These are phyloP conservation scores for Boletus pseudo-olivaceus DNA, from an alignment of 768 basidiomycete species.

Conservation along the genomic window DNA sequence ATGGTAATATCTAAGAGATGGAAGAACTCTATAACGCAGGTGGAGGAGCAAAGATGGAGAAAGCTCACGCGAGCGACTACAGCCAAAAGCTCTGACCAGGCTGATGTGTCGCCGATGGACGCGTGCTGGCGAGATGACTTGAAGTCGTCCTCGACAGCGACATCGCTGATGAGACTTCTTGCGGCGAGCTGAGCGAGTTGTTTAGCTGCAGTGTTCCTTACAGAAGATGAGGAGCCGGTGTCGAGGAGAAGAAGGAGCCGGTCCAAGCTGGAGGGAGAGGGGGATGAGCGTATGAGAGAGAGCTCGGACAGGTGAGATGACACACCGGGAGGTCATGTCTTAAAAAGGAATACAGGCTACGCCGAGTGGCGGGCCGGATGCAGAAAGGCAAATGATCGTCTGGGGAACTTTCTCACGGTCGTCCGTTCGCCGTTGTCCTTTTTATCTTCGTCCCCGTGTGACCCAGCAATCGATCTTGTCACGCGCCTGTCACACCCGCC, in stretches of 20 bases:
- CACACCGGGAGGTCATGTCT: constrained; percentile 76
- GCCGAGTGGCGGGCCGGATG: constrained; percentile 43
- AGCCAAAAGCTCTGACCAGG: constrained; percentile 88
- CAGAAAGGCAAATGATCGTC: constrained; percentile 37
- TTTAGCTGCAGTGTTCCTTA: constrained; percentile 93
- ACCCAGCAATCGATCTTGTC: constrained; percentile 38
- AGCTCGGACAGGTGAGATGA: not conserved
- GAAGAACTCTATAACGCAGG: not conserved
- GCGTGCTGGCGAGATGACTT: constrained; percentile 58
- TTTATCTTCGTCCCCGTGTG: constrained; percentile 55
- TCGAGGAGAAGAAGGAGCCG: constrained; percentile 94
- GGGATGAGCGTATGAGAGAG: not conserved
- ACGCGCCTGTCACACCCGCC: constrained; percentile 29
- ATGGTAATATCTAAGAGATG: constrained; percentile 73
- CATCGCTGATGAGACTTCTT: constrained; percentile 80
- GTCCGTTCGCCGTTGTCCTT: constrained; percentile 48
- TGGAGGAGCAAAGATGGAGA: not conserved
- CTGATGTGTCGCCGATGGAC: constrained; percentile 59
- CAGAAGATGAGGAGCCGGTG: constrained; percentile 86
- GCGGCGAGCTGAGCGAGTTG: constrained; percentile 91
- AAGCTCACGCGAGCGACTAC: constrained; percentile 79
- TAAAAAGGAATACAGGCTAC: constrained; percentile 50
- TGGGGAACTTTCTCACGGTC: constrained; percentile 52
- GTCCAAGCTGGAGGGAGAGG: constrained; percentile 68
- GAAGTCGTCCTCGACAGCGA: constrained; percentile 74